Conservation (phyloP, 2,329 filamentous ascomycete species). For the Neonectria coccinea region DNA sequence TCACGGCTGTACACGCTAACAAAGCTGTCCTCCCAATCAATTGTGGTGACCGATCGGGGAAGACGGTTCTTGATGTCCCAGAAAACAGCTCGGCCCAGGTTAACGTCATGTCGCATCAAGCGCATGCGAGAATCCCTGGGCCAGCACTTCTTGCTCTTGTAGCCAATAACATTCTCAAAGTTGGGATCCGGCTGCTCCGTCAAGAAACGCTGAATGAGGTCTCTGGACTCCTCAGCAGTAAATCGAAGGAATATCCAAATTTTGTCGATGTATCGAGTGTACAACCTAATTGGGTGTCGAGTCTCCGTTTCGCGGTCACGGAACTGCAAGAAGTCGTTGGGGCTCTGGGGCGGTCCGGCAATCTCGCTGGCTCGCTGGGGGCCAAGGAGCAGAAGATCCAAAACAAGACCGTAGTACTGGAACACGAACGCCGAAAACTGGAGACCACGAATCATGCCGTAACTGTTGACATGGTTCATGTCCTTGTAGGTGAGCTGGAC, state of each 20-base stretch:
- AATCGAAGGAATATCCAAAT: slow-evolving; percentile 99
- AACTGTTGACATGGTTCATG: slow-evolving; percentile 99
- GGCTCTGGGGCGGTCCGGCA: slow-evolving; percentile 90
- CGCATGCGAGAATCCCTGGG: slow-evolving; percentile 97
- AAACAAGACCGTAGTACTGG: slow-evolving; percentile 96
- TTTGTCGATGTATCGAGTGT: slow-evolving; percentile 96
- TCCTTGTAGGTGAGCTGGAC: slow-evolving; percentile 99
- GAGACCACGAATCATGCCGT: slow-evolving; percentile 96
- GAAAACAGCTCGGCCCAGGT: slow-evolving; percentile 95
- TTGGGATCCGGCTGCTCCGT: slow-evolving; percentile 99
- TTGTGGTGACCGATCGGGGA: slow-evolving; percentile 93
- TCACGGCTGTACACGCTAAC: slow-evolving; percentile 97
- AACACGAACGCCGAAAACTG: slow-evolving; percentile 99
- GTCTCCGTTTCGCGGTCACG: slow-evolving; percentile 92
- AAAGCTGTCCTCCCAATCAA: slow-evolving; percentile 99
- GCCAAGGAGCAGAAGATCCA: slow-evolving; percentile 91
- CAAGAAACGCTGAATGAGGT: slow-evolving; percentile 96
- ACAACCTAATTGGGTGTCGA: slow-evolving; percentile 95
- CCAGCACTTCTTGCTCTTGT: slow-evolving; percentile 99
- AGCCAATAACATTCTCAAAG: slow-evolving; percentile 99
- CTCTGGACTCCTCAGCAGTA: slow-evolving; percentile 90
- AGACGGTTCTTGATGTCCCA: slow-evolving; percentile 99
- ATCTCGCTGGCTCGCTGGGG: slow-evolving; percentile 98
- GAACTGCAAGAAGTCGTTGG: slow-evolving; percentile 98
- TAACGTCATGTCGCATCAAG: slow-evolving; percentile 98